phyloP scores from a whole-genome alignment of 805 yeast genomes.

The Teunomyces stri region DNA sequence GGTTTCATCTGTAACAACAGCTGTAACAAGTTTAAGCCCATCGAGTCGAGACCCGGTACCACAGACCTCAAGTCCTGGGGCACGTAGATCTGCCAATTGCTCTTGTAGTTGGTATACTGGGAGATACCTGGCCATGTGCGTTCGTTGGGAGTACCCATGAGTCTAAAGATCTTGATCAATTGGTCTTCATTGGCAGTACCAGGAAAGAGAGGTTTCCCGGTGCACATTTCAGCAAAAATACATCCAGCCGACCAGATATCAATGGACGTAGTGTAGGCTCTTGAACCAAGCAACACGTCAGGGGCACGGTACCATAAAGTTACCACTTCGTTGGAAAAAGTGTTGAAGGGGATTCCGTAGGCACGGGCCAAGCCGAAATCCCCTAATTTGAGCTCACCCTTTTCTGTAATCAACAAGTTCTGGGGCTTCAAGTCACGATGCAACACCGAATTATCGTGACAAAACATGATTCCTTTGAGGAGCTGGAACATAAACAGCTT shows the following conservation, averaged over 20 bases:
- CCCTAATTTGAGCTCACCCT: conserved; percentile 90
- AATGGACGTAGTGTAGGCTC: conserved; percentile 93
- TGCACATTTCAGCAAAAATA: conserved; percentile 96
- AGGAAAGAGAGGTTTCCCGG: conserved; percentile 96
- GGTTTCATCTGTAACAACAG: conserved; percentile 61
- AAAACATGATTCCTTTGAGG: conserved; percentile 82
- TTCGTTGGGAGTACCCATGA: conserved; percentile 97
- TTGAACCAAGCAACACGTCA: conserved; percentile 89
- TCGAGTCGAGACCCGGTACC: conserved; percentile 65
- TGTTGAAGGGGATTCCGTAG: conserved; percentile 95
- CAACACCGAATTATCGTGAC: conserved; percentile 81
- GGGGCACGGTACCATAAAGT: conserved; percentile 99
- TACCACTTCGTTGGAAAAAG: conserved; percentile 96
- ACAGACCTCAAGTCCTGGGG: conserved; percentile 79
- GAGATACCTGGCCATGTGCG: conserved; percentile 97
- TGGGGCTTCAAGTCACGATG: conserved; percentile 94
- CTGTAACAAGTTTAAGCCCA: conserved; percentile 66
- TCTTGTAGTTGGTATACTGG: conserved; percentile 80
- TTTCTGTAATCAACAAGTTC: conserved; percentile 80
- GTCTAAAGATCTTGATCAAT: conserved; percentile 81
- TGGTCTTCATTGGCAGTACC: conserved; percentile 97
- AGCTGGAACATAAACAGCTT: conserved; percentile 94
- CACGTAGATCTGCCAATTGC: conserved; percentile 79
- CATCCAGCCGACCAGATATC: conserved; percentile 99
- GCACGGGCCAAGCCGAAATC: conserved; percentile 98